Evolutionary conservation across 108 stramenopile genomes (phyloP), one percentile per base, ranked within the genome.

Genomic region (Skeletonema marinoi): DNA sequence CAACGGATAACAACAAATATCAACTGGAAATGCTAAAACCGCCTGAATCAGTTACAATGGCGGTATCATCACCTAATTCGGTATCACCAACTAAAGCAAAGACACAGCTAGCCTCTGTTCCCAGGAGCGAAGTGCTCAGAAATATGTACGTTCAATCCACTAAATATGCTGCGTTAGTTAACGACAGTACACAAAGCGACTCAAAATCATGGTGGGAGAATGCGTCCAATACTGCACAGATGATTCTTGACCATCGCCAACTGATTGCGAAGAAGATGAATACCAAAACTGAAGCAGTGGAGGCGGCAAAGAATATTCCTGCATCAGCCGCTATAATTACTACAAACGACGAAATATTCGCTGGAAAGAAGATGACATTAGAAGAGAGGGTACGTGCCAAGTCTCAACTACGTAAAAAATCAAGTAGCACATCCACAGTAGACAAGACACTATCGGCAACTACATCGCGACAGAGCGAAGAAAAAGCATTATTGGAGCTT

Each of bases 401-500:
- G 6, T 30, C 72, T n/a, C 8, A 38, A 31, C 31, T 73, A 10
- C 72, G 72, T 1, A 56, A 65, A 12, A 35, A 10, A 44, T 3
- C 32, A 50, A 50, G 9, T 30, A 54, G 31, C 29, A 14, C 42
- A 39, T 50, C 29, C 6, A 13, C 46, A 14, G 50, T 46, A n/a
- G 41, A 17, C 19, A 61, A 38, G 30, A 38, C 58, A 17, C 8
- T 46, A 21, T 35, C 29, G n/a, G 14, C 32, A 73, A 21, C 48
- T 16, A 36, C 63, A 1, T 50, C 72, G 6, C 48, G 33, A 51
- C n/a, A 32, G 14, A 58, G 30, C 31, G 64, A 51, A 39, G 11
- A 50, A 14, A 73, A 73, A 11, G 63, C 63, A 2, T 36, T 73
- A 33, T 56, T 73, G 39, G 72, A 73, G 46, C 62, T 73, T 31